Percentiles rank a stretch among this genome's conserved stretches.
phyloP scores from a whole-genome alignment of 1,139 yeast genomes.

The Nakaseomyces glabratus region DNA sequence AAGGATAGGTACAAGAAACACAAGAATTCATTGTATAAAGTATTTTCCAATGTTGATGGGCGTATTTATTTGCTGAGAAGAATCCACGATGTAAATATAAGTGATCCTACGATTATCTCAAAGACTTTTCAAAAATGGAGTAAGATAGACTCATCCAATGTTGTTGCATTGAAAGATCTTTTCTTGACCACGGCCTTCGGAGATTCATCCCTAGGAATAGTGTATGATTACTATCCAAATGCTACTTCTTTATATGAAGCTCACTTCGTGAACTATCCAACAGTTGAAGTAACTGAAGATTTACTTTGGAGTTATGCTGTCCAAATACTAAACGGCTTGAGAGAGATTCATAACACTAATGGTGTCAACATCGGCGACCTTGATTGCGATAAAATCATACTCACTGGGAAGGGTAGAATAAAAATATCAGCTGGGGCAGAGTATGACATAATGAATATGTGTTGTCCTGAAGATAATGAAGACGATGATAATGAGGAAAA shows the following conservation, averaged over 20 bases:
- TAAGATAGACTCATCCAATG: conserved; percentile 43
- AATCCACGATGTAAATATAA: conserved; percentile 52
- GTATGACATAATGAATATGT: conserved; percentile 48
- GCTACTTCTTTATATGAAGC: conserved; percentile 49
- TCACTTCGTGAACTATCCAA: conserved; percentile 38
- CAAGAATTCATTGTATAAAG: conserved; percentile 64
- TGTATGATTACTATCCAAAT: conserved; percentile 63
- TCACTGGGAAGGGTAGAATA: conserved; percentile 58
- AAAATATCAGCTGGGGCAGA: conserved; percentile 67
- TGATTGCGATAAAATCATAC: conserved; percentile 59
- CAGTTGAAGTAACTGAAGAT: conserved; percentile 49
- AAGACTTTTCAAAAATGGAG: conserved; percentile 46
- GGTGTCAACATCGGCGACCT: conserved; percentile 57
- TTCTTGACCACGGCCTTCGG: conserved; percentile 85
- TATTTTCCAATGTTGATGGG: conserved; percentile 72
- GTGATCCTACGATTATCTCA: conserved; percentile 47
- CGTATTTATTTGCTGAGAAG: conserved; percentile 67
- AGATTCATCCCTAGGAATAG: conserved; percentile 54
- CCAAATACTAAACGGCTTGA: conserved; percentile 63
- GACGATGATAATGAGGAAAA: conserved; percentile 13
- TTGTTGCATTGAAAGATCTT: conserved; percentile 67
- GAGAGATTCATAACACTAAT: conserved; percentile 46
- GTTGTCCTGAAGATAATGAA: conserved; percentile 24
- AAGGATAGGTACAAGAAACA: conserved; percentile 49
- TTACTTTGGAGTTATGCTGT: conserved; percentile 66